Base-by-base conservation (phyloP, 176 grass and related monocot genomes). In the Paspalum notatum region DNA sequence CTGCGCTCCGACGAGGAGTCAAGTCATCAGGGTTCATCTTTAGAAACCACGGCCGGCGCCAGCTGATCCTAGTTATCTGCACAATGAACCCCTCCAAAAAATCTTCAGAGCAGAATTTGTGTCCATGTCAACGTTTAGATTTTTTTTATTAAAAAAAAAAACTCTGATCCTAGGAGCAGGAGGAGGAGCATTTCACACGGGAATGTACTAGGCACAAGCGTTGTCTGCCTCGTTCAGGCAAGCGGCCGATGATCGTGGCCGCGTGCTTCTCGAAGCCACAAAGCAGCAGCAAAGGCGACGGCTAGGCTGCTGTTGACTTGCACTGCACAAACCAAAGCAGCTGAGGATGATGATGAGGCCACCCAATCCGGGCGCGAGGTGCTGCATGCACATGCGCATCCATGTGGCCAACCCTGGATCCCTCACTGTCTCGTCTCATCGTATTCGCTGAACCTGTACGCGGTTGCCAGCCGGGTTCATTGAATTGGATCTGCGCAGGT, bases 191-290 rank as follows among this genome's bases (percentile, higher is more conserved):
- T 81, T 46, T 46, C 7, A 8, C 4, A 7, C 26, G 39, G 53
- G 71, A 83, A 75, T 41, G 7, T 37, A n/a, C n/a, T n/a, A 44
- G 22, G 38, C 60, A 9, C 62, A 75, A 21, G 27, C 27, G 17
- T 12, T 66, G 68, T 24, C 68, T 86, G 40, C 61, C 60, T 80
- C 26, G 15, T 86, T 66, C 49, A 50, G 60, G 43, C 77, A 86
- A 42, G 26, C 13, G 25, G 52, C 14, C 32, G 4, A 7, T 73
- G 25, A 21, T 75, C 70, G 75, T 80, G 69, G 58, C 17, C 27
- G 57, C 57, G 24, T 82, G 58, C 58, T 58, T 84, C 68, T 74
- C n/a, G 68, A 79, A 73, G 75, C 53, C 42, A 74, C 62, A n/a
- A 20, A 6, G 40, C 12, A 62, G 69, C 50, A 61, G 58, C 16